Evolutionary conservation across 2,329 filamentous ascomycete species (phyloP).

Genomic region (Geoglossum cookeanum): DNA sequence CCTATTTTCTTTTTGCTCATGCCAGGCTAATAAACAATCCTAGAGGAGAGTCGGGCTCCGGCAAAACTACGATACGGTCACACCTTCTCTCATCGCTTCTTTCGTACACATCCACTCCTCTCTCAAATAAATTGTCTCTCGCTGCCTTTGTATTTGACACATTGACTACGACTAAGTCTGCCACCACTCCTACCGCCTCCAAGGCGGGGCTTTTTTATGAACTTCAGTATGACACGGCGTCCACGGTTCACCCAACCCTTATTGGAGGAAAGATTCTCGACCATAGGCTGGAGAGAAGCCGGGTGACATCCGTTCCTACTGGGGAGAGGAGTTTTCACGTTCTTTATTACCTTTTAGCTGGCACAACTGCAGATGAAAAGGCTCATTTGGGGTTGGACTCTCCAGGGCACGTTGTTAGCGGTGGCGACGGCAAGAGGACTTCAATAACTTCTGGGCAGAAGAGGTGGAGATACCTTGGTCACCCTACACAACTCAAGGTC

Average conservation of each 20-base stretch:
- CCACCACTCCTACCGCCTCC: constrained; percentile 85
- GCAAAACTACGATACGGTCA: constrained; percentile 85
- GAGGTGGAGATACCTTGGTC: constrained; percentile 89
- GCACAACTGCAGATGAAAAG: constrained; percentile 81
- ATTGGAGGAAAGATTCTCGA: constrained; percentile 91
- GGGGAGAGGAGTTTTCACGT: constrained; percentile 95
- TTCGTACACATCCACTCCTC: constrained; percentile 74
- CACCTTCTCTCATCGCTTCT: constrained; percentile 75
- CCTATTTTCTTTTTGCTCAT: constrained; percentile 1
- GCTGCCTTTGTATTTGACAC: constrained; percentile 93
- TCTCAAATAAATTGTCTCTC: constrained; percentile 83
- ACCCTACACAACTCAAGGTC: constrained; percentile 90
- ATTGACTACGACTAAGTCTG: constrained; percentile 89
- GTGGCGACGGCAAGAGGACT: constrained; percentile 28
- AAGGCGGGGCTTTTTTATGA: constrained; percentile 93
- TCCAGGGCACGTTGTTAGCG: constrained; percentile 29
- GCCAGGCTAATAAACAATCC: neutral
- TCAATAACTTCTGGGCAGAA: constrained; percentile 39
- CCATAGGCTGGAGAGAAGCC: constrained; percentile 77
- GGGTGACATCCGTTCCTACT: constrained; percentile 79
- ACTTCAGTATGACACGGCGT: constrained; percentile 84
- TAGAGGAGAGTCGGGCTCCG: constrained; percentile 87
- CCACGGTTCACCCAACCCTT: constrained; percentile 65
- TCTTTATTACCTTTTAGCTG: constrained; percentile 84
- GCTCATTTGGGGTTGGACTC: constrained; percentile 52